phyloP scores from a whole-genome alignment of 2,329 filamentous ascomycete species.

The Cephalotrichum gorgonifer region DNA sequence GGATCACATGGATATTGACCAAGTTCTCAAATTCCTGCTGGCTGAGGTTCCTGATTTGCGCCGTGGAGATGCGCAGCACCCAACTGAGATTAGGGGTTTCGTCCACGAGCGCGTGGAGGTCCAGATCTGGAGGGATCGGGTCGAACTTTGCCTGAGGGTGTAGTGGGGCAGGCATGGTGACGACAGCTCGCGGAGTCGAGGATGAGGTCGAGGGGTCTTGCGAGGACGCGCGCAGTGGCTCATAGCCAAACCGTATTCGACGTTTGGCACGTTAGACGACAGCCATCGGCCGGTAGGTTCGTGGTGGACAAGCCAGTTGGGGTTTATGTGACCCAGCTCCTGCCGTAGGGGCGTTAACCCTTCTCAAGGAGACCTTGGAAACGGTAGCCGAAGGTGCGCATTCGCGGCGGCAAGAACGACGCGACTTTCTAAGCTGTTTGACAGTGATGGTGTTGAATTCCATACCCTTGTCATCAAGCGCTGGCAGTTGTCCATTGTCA shows the following conservation, averaged over 20 bases:
- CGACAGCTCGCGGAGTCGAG: slow-evolving; percentile 2
- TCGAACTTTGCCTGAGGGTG: slow-evolving; percentile 85
- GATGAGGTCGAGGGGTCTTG: not conserved
- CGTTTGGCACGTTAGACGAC: not conserved
- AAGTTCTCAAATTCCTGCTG: slow-evolving; percentile 77
- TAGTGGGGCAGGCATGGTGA: slow-evolving; percentile 60
- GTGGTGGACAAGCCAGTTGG: too few species aligned
- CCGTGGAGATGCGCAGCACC: slow-evolving; percentile 68
- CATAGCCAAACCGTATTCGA: not conserved
- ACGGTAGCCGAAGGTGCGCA: not conserved
- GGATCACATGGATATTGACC: slow-evolving; percentile 71
- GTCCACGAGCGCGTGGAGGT: slow-evolving; percentile 67
- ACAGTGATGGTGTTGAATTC: not conserved
- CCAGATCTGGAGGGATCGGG: slow-evolving; percentile 76
- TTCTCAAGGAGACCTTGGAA: not conserved
- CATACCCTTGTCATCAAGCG: not conserved
- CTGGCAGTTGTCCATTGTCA: not conserved
- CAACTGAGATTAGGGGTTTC: slow-evolving; percentile 76
- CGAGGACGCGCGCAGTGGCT: not conserved
- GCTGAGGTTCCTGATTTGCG: slow-evolving; percentile 68
- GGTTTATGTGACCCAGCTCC: not conserved
- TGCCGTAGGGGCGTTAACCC: not conserved
- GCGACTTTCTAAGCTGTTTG: not conserved
- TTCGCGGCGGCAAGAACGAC: not conserved
- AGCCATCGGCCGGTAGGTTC: not conserved